Evolutionary conservation across 2,329 filamentous ascomycete species (phyloP).

Genomic region (Pseudogymnoascus sp.): DNA sequence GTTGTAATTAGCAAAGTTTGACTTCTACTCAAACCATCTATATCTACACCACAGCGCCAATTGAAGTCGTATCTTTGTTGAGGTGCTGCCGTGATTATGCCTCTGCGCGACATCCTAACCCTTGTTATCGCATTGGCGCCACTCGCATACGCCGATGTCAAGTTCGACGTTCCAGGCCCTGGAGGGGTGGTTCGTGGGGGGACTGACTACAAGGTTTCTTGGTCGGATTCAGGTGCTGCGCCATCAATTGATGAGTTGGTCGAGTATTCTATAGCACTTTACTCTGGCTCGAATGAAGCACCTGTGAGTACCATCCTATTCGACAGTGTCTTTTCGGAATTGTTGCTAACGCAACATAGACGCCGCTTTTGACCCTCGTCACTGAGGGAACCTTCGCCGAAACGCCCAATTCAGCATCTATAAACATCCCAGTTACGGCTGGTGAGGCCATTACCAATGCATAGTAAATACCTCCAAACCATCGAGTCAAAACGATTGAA

Average conservation of each 20-base stretch:
- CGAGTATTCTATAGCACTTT: constrained; percentile 51
- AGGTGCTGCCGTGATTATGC: neutral
- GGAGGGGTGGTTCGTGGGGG: constrained; percentile 43
- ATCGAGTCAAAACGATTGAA: neutral
- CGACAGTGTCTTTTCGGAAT: neutral
- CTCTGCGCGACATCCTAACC: neutral
- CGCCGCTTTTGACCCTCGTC: constrained; percentile 30
- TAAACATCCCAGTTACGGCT: constrained; percentile 22
- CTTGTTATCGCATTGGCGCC: constrained; percentile 16
- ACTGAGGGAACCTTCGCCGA: constrained; percentile 18
- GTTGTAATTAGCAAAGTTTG: constrained; percentile 1
- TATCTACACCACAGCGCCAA: neutral
- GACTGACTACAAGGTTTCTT: constrained; percentile 44
- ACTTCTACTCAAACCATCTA: neutral
- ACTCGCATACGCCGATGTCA: constrained; percentile 25
- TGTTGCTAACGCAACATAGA: constrained; percentile 13
- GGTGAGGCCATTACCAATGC: constrained; percentile 26
- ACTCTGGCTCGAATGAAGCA: constrained; percentile 49
- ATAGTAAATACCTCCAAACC: constrained; percentile 23
- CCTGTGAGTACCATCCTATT: constrained; percentile 32
- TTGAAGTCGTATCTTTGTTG: neutral
- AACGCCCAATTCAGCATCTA: constrained; percentile 18
- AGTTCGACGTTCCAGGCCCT: constrained; percentile 45
- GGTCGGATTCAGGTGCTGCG: constrained; percentile 46
- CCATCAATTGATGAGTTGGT: constrained; percentile 43